Percentiles rank a stretch among this genome's conserved stretches.
Conservation (phyloP, 441 rosid species). For the Iberis amara region DNA sequence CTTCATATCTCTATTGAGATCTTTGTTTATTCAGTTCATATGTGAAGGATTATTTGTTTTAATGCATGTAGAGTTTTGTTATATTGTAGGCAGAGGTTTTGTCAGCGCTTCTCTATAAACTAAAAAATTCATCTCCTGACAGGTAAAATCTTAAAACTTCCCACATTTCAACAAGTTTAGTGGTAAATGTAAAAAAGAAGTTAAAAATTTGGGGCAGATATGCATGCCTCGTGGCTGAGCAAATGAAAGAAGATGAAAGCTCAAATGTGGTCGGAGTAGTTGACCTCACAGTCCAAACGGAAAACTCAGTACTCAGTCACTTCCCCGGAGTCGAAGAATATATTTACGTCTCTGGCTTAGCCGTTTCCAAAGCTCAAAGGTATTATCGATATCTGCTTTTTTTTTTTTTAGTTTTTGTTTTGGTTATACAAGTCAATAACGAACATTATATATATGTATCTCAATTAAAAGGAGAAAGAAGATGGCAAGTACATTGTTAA, state of each 20-base stretch:
- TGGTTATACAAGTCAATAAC: conserved; percentile 9
- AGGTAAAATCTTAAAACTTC: conserved; percentile 33
- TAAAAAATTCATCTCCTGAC: conserved; percentile 62
- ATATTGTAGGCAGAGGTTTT: conserved; percentile 73
- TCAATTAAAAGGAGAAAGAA: conserved; percentile 76
- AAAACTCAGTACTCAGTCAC: conserved; percentile 45
- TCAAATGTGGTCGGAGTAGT: conserved; percentile 59
- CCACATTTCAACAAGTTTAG: neutral
- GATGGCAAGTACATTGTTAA: conserved; percentile 59
- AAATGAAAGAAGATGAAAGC: conserved; percentile 26
- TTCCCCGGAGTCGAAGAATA: conserved; percentile 56
- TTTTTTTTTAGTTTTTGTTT: too few species aligned
- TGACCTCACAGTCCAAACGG: conserved; percentile 59
- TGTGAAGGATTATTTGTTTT: neutral
- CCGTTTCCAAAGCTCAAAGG: conserved; percentile 59
- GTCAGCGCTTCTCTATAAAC: conserved; percentile 70
- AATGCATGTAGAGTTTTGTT: too few species aligned
- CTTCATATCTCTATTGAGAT: too few species aligned
- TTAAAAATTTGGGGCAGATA: conserved; percentile 38
- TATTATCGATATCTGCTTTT: conserved; percentile 30
- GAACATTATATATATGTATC: too few species aligned
- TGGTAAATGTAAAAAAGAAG: neutral
- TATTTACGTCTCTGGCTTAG: conserved; percentile 77
- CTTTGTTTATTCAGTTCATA: too few species aligned
- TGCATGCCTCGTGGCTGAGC: conserved; percentile 74